Evolutionary conservation across 495 filamentous ascomycete genomes (phyloP), one percentile per base, ranked within the genome.

Genomic region (Penicillium arizonense): DNA sequence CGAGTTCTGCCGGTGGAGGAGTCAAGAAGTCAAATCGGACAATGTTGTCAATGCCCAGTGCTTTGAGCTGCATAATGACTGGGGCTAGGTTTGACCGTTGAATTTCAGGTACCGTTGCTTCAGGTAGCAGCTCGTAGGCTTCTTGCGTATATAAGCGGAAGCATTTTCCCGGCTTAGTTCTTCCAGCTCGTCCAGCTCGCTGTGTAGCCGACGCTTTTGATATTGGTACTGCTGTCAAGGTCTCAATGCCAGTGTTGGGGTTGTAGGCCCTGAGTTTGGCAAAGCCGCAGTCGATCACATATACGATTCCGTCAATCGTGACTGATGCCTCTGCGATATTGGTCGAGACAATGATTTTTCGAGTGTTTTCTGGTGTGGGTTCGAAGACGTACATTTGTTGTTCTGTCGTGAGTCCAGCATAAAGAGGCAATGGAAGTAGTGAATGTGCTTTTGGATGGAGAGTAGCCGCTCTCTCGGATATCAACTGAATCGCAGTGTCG

Each of bases 291-390:
- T 98, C 94, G 45, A 97, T 80, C 14, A 98, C 93, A 62, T 92
- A 97, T 41, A 90, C 84, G 55, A 97, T 90, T 5, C 90, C 91
- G 50, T 95, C 88, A 39, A 98, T 96, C 7, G 94, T 98, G 13
- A 98, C 84, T 0, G 88, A 93, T 16, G 94, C 95, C 73, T 98
- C 94, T 32, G 94, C 90, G 55, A 98, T 97, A 65, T 97, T 97
- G 41, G 94, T 97, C 3, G 89, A 90, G 53, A 98, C 85, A 39
- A 98, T 88, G 30, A 96, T 89, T 66, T 97, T 98, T 12, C 94
- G 77, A 20, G 85, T 87, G 55, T 91, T 91, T 55, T 89, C 87
- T 10, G 90, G 89, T 8, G 94, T 79, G 38, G 87, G 81, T 56
- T 96, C 91, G 55, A 98, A 97, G 43, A 97, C 88, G 52, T 90